Evolutionary conservation across 352 stramenopile species (phyloP).

Genomic region (Phytophthora ramorum): DNA sequence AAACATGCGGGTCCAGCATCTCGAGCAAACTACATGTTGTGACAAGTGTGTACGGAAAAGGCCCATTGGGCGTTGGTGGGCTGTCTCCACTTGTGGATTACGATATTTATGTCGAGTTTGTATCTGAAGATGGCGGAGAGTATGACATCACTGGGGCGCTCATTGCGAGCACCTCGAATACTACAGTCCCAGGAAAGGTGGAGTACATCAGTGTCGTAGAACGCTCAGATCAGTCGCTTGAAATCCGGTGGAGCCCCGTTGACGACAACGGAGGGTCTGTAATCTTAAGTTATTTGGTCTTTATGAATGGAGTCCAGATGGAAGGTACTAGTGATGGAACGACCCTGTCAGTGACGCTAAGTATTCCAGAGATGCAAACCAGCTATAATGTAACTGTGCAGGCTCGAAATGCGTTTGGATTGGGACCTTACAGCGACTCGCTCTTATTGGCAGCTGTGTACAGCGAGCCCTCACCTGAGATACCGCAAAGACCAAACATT

Average conservation of each 20-base stretch:
- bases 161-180: constrained; percentile 34
- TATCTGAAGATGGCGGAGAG: constrained; percentile 34
- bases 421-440: constrained; percentile 32
- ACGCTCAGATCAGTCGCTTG: constrained; percentile 29
- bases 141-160: constrained; percentile 41
- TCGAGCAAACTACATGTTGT: constrained; percentile 4
- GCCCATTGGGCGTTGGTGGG: constrained; percentile 41
- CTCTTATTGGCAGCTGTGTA: constrained; percentile 2
- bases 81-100: constrained; percentile 44
- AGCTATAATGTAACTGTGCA: constrained; percentile 39
- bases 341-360: constrained; percentile 35
- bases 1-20: constrained; percentile 22
- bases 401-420: constrained; percentile 46
- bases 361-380: constrained; percentile 1
- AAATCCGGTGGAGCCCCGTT: constrained; percentile 54
- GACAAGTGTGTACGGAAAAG: constrained; percentile 43
- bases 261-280: constrained; percentile 50
- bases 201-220: constrained; percentile 40
- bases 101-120: constrained; percentile 40
- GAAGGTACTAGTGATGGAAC: constrained; percentile 25
- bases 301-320: constrained; percentile 49
- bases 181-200: constrained; percentile 49
- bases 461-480: neutral
- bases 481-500: constrained; percentile 12
- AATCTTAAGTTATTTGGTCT: constrained; percentile 51